Conservation (phyloP, 2,329 filamentous ascomycete genomes). For the Penicillium vulpinum region DNA sequence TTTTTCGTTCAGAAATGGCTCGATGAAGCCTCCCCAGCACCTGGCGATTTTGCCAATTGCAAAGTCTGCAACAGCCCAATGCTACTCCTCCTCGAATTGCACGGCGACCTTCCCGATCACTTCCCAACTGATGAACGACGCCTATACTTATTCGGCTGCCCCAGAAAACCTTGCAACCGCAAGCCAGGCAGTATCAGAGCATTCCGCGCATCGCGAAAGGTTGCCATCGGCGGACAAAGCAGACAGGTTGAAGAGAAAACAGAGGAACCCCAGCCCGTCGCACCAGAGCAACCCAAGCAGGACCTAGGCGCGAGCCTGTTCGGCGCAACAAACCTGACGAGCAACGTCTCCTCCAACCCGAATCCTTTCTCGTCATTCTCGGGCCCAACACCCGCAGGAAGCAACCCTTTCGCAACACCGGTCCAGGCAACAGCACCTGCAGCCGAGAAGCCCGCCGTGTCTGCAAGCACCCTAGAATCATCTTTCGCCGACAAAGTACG, state of each 20-base stretch:
- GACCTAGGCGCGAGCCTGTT: constrained; percentile 63
- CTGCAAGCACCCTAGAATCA: constrained; percentile 66
- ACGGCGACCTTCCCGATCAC: constrained; percentile 81
- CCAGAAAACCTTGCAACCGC: constrained; percentile 73
- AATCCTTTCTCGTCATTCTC: constrained; percentile 58
- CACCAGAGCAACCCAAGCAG: constrained; percentile 29
- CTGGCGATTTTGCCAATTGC: constrained; percentile 77
- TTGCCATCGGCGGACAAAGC: constrained; percentile 35
- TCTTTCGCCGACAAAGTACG: constrained; percentile 72
- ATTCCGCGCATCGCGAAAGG: constrained; percentile 65
- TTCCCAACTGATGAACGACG: constrained; percentile 87
- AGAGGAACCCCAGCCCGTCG: constrained; percentile 17
- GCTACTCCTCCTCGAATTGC: constrained; percentile 83
- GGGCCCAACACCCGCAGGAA: constrained; percentile 32
- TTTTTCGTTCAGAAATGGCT: constrained; percentile 73
- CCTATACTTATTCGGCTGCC: constrained; percentile 83
- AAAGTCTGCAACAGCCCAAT: constrained; percentile 82
- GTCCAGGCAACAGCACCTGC: constrained; percentile 34
- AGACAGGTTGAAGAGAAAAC: constrained; percentile 20
- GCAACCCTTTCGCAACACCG: constrained; percentile 63
- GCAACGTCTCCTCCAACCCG: constrained; percentile 38
- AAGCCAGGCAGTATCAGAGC: constrained; percentile 79
- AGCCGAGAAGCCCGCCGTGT: constrained; percentile 38
- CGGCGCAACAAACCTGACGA: constrained; percentile 47
- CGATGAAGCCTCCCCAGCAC: constrained; percentile 67